Percentiles rank a stretch among this genome's conserved stretches.
Evolutionary conservation across 495 filamentous ascomycete genomes (phyloP).

Genomic region (Cairneyella variabilis): DNA sequence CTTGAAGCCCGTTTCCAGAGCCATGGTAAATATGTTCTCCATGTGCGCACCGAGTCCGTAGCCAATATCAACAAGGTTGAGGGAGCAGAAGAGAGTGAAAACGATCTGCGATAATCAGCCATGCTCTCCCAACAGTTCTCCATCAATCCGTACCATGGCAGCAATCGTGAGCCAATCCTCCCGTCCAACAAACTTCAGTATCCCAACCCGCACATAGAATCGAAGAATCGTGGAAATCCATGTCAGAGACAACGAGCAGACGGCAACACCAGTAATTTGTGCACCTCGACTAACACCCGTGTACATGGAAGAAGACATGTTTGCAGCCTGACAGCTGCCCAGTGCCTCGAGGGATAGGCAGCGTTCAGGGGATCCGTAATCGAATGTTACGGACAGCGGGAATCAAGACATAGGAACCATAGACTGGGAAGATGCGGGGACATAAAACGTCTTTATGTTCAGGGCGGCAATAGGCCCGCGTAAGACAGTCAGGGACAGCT

Average conservation of each 20-base stretch:
- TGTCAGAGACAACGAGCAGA: conserved; percentile 15
- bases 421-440: background rate
- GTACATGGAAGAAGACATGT: background rate
- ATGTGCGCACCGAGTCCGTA: conserved; percentile 23
- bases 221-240: conserved; percentile 21
- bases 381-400: background rate
- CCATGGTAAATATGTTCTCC: conserved; percentile 10
- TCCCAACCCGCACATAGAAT: conserved; percentile 20
- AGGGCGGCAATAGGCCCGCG: background rate
- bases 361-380: background rate
- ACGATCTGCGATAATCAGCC: conserved; percentile 10
- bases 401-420: background rate
- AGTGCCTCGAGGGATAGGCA: background rate
- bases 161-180: conserved; percentile 26
- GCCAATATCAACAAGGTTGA: conserved; percentile 9
- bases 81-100: conserved; percentile 19
- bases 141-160: conserved; percentile 15
- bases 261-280: conserved; percentile 22
- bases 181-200: conserved; percentile 21
- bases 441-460: background rate
- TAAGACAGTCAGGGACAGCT: background rate
- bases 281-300: conserved; percentile 16
- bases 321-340: background rate
- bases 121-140: no score
- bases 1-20: conserved; percentile 16